Percentiles rank a stretch among this genome's conserved stretches.
phyloP scores from a whole-genome alignment of 495 filamentous ascomycete species.

The Daldinia decipiens region DNA sequence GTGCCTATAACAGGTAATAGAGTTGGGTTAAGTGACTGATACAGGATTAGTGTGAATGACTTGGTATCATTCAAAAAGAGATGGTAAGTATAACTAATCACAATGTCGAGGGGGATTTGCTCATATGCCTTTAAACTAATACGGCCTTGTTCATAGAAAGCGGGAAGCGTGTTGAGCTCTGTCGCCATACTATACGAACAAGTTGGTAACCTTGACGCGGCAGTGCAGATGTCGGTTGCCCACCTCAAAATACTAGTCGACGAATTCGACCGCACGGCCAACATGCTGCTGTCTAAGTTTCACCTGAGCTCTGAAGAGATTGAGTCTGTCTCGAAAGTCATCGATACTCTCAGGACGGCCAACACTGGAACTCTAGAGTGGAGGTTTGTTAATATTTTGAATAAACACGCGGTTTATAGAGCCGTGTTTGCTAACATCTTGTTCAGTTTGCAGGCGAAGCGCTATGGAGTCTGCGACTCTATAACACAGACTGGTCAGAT shows the following conservation, averaged over 20 bases:
- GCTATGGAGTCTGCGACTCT: slow-evolving; percentile 39
- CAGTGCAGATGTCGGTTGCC: slow-evolving; percentile 44
- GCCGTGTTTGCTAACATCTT: slow-evolving; percentile 13
- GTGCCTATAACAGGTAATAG: not conserved
- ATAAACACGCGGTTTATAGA: not conserved
- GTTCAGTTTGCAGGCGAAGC: slow-evolving; percentile 35
- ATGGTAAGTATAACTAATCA: slow-evolving; percentile 33
- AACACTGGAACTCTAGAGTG: slow-evolving; percentile 46
- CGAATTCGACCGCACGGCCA: slow-evolving; percentile 39
- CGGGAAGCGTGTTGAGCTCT: slow-evolving; percentile 45
- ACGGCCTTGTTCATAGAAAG: slow-evolving; percentile 23
- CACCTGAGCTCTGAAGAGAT: slow-evolving; percentile 23
- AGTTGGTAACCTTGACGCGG: slow-evolving; percentile 39
- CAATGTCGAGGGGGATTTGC: not conserved
- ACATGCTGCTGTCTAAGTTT: slow-evolving; percentile 30
- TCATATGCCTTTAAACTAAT: not conserved
- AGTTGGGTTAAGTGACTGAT: not conserved
- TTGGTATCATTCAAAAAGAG: slow-evolving; percentile 44
- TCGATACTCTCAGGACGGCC: slow-evolving; percentile 34
- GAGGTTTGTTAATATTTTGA: slow-evolving; percentile 28
- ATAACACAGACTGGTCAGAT: slow-evolving; percentile 35
- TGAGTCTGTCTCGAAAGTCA: slow-evolving; percentile 32
- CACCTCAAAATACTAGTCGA: slow-evolving; percentile 36
- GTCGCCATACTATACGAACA: slow-evolving; percentile 45
- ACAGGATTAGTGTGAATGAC: slow-evolving; percentile 40